Evolutionary conservation across 2,329 filamentous ascomycete genomes (phyloP), one percentile per base, ranked within the genome.

Genomic region (Talaromyces islandicus): DNA sequence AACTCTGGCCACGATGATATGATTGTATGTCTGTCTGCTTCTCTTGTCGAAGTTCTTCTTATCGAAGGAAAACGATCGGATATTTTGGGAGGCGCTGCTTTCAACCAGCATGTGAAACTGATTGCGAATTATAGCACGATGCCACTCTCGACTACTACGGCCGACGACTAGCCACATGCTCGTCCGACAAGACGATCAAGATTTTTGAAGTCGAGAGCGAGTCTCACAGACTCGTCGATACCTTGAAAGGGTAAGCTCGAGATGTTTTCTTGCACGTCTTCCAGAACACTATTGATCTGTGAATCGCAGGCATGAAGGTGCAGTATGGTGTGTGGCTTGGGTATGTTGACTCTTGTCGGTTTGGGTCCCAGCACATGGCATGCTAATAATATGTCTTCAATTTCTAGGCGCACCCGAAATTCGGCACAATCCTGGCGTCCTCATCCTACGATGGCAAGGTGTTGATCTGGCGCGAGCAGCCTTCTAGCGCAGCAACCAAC

Each of bases 91-190:
- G 14, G 21, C 6, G 12, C n/a, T 19, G 9, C 21, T 2, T 24
- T 12, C 17, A 12, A 1, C 25, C 12, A 17, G 48, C 48, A 52
- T 52, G 48, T 52, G 27, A 52, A 29, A 58, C 57, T 54, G 32
- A 55, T 54, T 27, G 52, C 29, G 29, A 54, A 41, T 55, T 41
- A 35, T 69, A 91, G 93, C 94, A 99, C 77, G 94, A 99, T 85
- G 94, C 94, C 66, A 93, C 96, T 66, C 88, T 99, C 73, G 94
- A 99, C 77, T 99, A 97, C 82, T 99, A 97, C 77, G 94, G 94
- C 72, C 88, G 94, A 67, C 89, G 93, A 72, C 86, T 99, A 69
- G 94, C 94, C 64, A 99, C 94, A 66, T 97, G 94, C 78, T 97
- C 92, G 38, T 97, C 93, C 66, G 94, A 99, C 79, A 92, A 94